Base-by-base conservation (phyloP, 2,329 filamentous ascomycete genomes). In the Fusarium torreyae region DNA sequence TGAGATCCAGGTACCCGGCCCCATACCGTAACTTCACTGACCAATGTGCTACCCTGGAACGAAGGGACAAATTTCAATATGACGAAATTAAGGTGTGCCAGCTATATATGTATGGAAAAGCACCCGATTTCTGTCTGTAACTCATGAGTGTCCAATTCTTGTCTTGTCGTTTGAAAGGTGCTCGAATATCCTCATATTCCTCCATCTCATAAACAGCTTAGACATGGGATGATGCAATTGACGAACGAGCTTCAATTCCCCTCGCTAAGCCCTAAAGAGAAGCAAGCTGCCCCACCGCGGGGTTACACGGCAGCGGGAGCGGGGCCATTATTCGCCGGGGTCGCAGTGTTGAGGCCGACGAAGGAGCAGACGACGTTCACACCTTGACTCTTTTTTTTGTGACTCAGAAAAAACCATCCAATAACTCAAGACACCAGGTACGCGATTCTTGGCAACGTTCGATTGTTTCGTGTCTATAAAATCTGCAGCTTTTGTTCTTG, bases 301-400 rank as follows among this genome's bases (percentile, higher is more conserved):
- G 62, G 53, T 49, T 45, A 26, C 63, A 20, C 11, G 17, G 34
- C 28, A 44, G 56, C 70, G 70, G 70, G 53, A 73, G 70, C 66
- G 70, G 70, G 66, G 71, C 63, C 56, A 68, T 63, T 60, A 66
- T 72, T 68, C 54, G 55, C 71, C 63, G 55, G 58, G 43, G 40
- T 39, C 45, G 39, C 50, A 43, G 24, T 39, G 34, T 62, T 15
- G 48, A 71, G 40, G 28, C 63, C 61, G 64, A 72, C 57, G 8
- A 43, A 69, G 66, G 66, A 69, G 60, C 56, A 49, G 46, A 26
- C n/a, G 26, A 43, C 20, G 45, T 45, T 50, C 53, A 69, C 31
- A 52, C 39, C 43, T 62, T 59, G 20, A 62, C 55, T 58, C 43
- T 62, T 58, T 69, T 28, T 69, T 71, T 36, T 65, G 70, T 73